Evolutionary conservation across 805 yeast species (phyloP).

Genomic region (Saccharomyces jurei): DNA sequence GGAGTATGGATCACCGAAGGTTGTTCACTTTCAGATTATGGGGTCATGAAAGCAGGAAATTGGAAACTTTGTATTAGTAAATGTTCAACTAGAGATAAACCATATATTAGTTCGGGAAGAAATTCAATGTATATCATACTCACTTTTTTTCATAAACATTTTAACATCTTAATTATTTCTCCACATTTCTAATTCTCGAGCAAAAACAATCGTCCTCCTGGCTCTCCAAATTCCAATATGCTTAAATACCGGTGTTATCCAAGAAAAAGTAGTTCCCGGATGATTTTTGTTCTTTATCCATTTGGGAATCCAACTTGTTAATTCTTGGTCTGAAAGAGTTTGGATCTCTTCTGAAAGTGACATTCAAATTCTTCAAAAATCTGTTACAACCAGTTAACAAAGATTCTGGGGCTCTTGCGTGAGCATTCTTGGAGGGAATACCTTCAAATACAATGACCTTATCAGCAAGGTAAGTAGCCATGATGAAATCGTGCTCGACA

Average conservation of each 20-base stretch:
- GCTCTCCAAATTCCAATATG: neutral
- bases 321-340: constrained; percentile 97
- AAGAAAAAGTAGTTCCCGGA: constrained; percentile 93
- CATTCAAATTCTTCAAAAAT: constrained; percentile 93
- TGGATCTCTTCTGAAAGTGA: constrained; percentile 98
- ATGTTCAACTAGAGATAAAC: neutral
- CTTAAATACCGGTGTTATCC: constrained; percentile 50
- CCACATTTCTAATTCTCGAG: neutral
- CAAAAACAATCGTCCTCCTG: neutral
- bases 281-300: constrained; percentile 96
- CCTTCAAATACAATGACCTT: constrained; percentile 98
- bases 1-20: neutral
- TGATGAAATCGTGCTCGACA: constrained; percentile 99
- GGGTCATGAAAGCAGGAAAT: neutral
- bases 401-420: constrained; percentile 85
- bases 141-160: neutral
- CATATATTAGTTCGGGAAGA: neutral
- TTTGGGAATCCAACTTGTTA: constrained; percentile 93
- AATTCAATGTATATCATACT: neutral
- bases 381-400: constrained; percentile 94
- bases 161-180: neutral
- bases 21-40: neutral
- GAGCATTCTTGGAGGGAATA: constrained; percentile 74
- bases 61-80: neutral
- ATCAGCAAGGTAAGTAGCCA: constrained; percentile 99